A percentile compares a stretch with the other conserved stretches of the same genome.
phyloP scores from a whole-genome alignment of 2,329 filamentous ascomycete species.

The Aspergillus melleus region DNA sequence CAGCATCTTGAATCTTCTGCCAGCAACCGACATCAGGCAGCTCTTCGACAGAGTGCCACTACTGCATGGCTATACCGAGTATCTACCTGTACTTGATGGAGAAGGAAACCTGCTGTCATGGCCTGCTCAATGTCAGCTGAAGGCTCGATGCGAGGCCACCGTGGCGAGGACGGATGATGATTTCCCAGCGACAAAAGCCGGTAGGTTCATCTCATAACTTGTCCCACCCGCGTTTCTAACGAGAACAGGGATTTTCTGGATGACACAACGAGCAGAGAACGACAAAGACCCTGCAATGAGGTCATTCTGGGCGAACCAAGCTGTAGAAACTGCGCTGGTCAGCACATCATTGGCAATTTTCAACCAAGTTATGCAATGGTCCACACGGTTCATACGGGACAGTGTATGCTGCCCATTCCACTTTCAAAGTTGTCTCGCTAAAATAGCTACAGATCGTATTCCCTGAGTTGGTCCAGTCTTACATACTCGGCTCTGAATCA shows the following conservation, averaged over 20 bases:
- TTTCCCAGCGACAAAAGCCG: not conserved
- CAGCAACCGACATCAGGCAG: not conserved
- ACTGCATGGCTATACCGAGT: not conserved
- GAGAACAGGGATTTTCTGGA: not conserved
- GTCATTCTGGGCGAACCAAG: not conserved
- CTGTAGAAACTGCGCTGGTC: not conserved
- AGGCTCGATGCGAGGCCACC: not conserved
- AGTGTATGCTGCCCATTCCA: not conserved
- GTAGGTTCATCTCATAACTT: not conserved
- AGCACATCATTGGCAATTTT: not conserved
- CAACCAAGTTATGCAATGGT: not conserved
- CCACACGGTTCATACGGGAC: not conserved
- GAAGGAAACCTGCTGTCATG: not conserved
- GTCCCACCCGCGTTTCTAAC: not conserved
- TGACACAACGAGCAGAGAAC: not conserved
- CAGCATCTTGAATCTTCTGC: not conserved
- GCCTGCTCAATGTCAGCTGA: not conserved
- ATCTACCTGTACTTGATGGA: not conserved
- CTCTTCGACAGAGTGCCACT: not conserved
- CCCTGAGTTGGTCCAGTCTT: not conserved
- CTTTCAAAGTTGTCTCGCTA: not conserved
- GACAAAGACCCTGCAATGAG: not conserved
- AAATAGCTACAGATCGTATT: not conserved
- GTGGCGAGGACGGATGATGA: not conserved
- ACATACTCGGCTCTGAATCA: not conserved